Evolutionary conservation across 306 rosid genomes (phyloP).

Genomic region (Argentina anserina): DNA sequence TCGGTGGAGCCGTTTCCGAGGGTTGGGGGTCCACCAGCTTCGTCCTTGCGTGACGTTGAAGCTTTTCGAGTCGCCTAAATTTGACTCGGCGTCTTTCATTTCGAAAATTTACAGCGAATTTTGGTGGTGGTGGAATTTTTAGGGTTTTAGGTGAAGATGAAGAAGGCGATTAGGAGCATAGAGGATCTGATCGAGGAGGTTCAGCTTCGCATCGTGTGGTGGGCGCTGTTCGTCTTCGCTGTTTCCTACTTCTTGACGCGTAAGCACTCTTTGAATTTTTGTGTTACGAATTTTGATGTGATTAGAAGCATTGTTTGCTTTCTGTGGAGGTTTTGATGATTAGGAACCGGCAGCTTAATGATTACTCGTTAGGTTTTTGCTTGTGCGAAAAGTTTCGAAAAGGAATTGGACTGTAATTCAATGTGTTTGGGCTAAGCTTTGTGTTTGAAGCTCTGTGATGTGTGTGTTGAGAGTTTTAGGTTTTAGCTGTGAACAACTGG

Average conservation of each 20-base stretch:
- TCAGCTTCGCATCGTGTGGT: constrained; percentile 81
- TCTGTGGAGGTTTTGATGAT: background rate
- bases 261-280: constrained; percentile 27
- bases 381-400: background rate
- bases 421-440: background rate
- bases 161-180: constrained; percentile 61
- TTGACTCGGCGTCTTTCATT: background rate
- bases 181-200: constrained; percentile 79
- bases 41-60: constrained; percentile 11
- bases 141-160: constrained; percentile 37
- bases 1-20: background rate
- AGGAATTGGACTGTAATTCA: background rate
- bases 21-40: background rate
- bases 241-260: constrained; percentile 76
- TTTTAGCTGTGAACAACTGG: background rate
- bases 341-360: background rate
- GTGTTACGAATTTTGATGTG: background rate
- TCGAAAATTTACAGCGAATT: background rate
- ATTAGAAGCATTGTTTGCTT: background rate
- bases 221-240: constrained; percentile 76
- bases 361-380: background rate
- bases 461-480: no score
- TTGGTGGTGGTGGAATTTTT: background rate
- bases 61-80: constrained; percentile 1
- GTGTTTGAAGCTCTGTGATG: background rate